Conservation (phyloP, 257 asterid genomes). For the Haberlea rhodopensis region DNA sequence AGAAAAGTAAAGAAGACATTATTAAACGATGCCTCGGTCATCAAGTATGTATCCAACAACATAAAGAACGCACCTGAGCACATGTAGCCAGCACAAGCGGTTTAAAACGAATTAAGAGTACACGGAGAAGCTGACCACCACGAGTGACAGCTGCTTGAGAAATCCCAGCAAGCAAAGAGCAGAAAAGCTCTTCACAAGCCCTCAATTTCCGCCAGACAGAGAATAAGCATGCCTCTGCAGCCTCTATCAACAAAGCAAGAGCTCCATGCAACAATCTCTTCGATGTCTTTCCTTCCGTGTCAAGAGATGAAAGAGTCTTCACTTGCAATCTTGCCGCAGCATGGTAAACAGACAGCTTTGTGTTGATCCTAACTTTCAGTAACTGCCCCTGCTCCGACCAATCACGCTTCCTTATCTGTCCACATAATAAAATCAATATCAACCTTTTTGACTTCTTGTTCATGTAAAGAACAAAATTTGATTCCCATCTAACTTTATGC, state of each 20-base stretch:
- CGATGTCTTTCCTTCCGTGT: conserved; percentile 84
- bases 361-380: conserved; percentile 75
- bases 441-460: conserved; percentile 20
- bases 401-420: conserved; percentile 83
- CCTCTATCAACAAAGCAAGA: conserved; percentile 76
- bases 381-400: conserved; percentile 93
- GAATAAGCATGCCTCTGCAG: conserved; percentile 80
- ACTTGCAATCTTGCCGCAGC: conserved; percentile 81
- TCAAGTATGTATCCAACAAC: conserved; percentile 19
- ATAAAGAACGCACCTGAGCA: conserved; percentile 62
- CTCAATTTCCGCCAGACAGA: conserved; percentile 90
- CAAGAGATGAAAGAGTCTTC: conserved; percentile 65
- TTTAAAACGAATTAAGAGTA: conserved; percentile 83
- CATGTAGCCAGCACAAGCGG: conserved; percentile 86
- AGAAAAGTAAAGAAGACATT: conserved; percentile 10
- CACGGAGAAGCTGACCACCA: conserved; percentile 90
- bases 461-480: conserved; percentile 21
- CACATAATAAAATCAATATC: conserved; percentile 31
- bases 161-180: conserved; percentile 83
- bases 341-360: conserved; percentile 79
- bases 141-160: conserved; percentile 82
- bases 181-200: conserved; percentile 90
- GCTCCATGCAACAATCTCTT: conserved; percentile 88
- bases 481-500: conserved; percentile 6
- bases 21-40: conserved; percentile 27